These are phyloP conservation scores for Graphilbum ipis-grandicollis DNA, from an alignment of 2,329 filamentous ascomycete species.

Conservation along the genomic window DNA sequence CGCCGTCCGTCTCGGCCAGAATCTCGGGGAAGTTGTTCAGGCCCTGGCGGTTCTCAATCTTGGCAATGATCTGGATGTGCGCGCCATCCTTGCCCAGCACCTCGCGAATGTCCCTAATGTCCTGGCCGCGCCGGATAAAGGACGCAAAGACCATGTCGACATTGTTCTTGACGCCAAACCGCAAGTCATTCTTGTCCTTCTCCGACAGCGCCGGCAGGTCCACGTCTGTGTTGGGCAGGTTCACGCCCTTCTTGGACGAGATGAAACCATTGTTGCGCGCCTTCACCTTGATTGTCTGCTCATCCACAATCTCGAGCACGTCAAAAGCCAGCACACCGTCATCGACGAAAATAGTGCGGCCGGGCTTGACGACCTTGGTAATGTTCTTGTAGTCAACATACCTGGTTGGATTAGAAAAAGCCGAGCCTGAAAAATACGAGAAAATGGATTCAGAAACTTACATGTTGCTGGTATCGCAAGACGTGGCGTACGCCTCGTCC, in stretches of 20 bases:
- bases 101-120: slow-evolving; percentile 82
- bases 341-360: slow-evolving; percentile 92
- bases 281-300: slow-evolving; percentile 71
- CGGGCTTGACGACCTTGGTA: slow-evolving; percentile 85
- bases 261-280: slow-evolving; percentile 98
- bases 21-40: slow-evolving; percentile 99
- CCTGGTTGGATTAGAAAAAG: slow-evolving; percentile 25
- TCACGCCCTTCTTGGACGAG: slow-evolving; percentile 97
- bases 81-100: slow-evolving; percentile 83
- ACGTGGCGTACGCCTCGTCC: slow-evolving; percentile 75
- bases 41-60: slow-evolving; percentile 99
- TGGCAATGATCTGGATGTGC: slow-evolving; percentile 98
- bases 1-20: slow-evolving; percentile 86
- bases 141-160: slow-evolving; percentile 99
- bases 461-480: slow-evolving; percentile 86
- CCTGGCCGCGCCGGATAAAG: slow-evolving; percentile 87
- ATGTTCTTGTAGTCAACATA: slow-evolving; percentile 99
- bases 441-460: too few species aligned
- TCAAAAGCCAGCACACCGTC: slow-evolving; percentile 96
- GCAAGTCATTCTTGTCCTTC: slow-evolving; percentile 90
- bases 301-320: slow-evolving; percentile 73
- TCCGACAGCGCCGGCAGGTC: slow-evolving; percentile 93
- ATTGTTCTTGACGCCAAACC: slow-evolving; percentile 93
- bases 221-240: slow-evolving; percentile 96
- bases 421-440: background rate